Conservation (phyloP, 208 protist species). For the Acanthamoeba royreba region DNA sequence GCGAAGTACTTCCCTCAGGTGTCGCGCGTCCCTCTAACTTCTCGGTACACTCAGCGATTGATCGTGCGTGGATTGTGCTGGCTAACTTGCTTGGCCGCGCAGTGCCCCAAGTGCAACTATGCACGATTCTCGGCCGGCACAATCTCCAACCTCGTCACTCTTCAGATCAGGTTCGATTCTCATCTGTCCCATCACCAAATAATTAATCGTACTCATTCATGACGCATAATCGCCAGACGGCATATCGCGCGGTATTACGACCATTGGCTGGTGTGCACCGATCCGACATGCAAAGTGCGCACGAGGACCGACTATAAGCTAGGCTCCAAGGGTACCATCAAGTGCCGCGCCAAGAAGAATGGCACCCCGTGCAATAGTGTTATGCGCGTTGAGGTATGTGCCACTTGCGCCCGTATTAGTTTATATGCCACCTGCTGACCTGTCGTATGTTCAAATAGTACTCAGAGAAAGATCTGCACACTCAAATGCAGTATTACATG, state of each 20-base stretch:
- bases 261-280: not conserved
- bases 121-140: not conserved
- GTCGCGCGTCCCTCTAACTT: not conserved
- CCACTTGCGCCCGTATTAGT: not conserved
- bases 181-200: not conserved
- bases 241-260: not conserved
- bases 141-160: not conserved
- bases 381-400: not conserved
- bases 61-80: not conserved
- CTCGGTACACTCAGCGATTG: not conserved
- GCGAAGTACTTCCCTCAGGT: not conserved
- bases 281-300: not conserved
- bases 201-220: not conserved
- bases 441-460: not conserved
- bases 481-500: not conserved
- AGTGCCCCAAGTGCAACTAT: not conserved
- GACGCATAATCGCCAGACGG: not conserved
- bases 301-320: not conserved
- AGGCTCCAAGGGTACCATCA: not conserved
- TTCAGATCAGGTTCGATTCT: not conserved
- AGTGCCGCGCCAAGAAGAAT: not conserved
- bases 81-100: not conserved
- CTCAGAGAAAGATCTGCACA: not conserved
- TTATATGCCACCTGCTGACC: not conserved
- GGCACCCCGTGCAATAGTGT: not conserved